phyloP scores from a whole-genome alignment of 495 filamentous ascomycete genomes.

The Coniosporium apollinis region DNA sequence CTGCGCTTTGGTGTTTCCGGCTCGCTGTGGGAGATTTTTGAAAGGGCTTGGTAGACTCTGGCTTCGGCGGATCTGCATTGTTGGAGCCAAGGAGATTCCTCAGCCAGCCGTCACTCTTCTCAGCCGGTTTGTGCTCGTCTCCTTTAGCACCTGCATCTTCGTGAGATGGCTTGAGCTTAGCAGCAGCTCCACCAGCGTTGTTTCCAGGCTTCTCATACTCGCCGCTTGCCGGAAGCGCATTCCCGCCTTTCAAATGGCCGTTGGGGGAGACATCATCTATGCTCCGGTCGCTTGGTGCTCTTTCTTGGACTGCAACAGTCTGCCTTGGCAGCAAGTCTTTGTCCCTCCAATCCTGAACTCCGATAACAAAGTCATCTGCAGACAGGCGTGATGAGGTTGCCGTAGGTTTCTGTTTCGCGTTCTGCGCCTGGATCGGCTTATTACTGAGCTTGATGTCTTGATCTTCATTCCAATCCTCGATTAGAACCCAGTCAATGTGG shows the following conservation, averaged over 20 bases:
- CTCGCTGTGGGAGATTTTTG: too few relatives aligned
- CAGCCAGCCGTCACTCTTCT: too few relatives aligned
- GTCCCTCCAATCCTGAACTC: conserved; percentile 84
- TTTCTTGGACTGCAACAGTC: too few relatives aligned
- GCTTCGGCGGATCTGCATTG: background rate
- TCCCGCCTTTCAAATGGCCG: conserved; percentile 53
- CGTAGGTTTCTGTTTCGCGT: conserved; percentile 8
- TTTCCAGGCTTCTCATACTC: conserved; percentile 39
- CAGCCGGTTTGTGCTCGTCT: too few relatives aligned
- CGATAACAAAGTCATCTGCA: conserved; percentile 70
- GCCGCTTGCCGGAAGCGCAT: conserved; percentile 61
- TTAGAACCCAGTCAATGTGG: conserved; percentile 59
- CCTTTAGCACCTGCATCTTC: too few relatives aligned
- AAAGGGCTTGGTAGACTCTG: too few relatives aligned
- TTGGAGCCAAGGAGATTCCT: too few relatives aligned
- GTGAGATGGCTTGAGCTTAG: too few relatives aligned
- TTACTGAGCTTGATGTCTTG: conserved; percentile 15
- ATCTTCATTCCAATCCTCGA: conserved; percentile 48
- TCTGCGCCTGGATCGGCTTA: conserved; percentile 4
- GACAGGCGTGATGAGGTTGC: conserved; percentile 17
- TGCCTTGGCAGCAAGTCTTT: conserved; percentile 41
- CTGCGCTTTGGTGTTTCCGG: too few relatives aligned
- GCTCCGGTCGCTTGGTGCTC: too few relatives aligned
- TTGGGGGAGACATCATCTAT: too few relatives aligned
- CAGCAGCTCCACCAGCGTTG: conserved; percentile 9